phyloP scores from a whole-genome alignment of 768 basidiomycete genomes.

The Hericium rajendrae region DNA sequence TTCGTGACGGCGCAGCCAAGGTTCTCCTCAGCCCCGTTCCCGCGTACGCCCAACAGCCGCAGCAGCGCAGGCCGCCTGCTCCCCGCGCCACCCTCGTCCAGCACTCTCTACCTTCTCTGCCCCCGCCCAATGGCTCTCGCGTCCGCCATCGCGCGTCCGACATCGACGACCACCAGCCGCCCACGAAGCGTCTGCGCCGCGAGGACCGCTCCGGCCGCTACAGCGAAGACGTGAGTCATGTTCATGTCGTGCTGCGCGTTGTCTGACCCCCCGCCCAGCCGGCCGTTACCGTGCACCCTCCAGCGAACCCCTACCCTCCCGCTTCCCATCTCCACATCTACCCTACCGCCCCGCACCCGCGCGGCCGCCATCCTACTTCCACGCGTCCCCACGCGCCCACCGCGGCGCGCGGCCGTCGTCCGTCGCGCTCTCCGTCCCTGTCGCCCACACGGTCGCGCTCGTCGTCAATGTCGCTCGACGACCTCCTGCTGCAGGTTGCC shows the following conservation, averaged over 20 bases:
- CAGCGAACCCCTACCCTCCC: slow-evolving; percentile 12
- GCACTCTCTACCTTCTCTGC: slow-evolving; percentile 6
- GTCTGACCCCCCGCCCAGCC: slow-evolving; percentile 11
- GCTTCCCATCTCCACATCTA: slow-evolving; percentile 20
- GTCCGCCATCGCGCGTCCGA: slow-evolving; percentile 37
- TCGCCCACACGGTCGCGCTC: slow-evolving; percentile 23
- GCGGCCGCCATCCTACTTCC: slow-evolving; percentile 8
- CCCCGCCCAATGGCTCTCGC: slow-evolving; percentile 20
- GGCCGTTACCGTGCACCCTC: slow-evolving; percentile 13
- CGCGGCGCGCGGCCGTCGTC: slow-evolving; percentile 11
- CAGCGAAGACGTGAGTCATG: slow-evolving; percentile 18
- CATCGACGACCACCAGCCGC: slow-evolving; percentile 35
- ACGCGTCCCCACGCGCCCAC: neutral
- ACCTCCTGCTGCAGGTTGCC: slow-evolving; percentile 38
- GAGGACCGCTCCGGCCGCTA: slow-evolving; percentile 19
- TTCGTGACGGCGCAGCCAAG: slow-evolving; percentile 10
- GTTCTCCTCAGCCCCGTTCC: slow-evolving; percentile 8
- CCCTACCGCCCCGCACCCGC: slow-evolving; percentile 15
- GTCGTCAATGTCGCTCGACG: slow-evolving; percentile 32
- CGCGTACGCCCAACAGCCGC: neutral
- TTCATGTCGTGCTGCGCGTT: neutral
- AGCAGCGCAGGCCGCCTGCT: neutral
- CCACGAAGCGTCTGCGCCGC: slow-evolving; percentile 36
- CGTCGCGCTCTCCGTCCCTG: slow-evolving; percentile 24
- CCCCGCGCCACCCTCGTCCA: slow-evolving; percentile 1